phyloP scores from a whole-genome alignment of 2,329 filamentous ascomycete genomes.

The Pseudogymnoascus sp. region DNA sequence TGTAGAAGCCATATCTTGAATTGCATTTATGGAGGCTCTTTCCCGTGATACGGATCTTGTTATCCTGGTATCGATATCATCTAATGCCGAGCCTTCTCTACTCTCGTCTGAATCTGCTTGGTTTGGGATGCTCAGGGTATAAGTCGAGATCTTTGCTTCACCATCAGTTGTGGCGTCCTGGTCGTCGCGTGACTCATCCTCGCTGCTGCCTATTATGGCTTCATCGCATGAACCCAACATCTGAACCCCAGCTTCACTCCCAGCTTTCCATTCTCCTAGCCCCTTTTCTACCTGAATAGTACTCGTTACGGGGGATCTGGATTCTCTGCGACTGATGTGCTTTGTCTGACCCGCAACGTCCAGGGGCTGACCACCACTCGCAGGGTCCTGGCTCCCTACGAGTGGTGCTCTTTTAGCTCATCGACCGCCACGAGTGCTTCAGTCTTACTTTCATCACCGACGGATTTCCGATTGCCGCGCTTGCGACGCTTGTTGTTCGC shows the following conservation, averaged over 20 bases:
- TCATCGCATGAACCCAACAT: neutral
- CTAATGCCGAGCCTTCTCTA: neutral
- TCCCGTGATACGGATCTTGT: neutral
- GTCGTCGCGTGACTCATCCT: neutral
- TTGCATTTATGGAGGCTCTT: neutral
- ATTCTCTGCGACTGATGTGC: constrained; percentile 6
- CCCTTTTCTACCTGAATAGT: neutral
- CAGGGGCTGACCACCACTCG: constrained; percentile 29
- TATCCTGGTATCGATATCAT: neutral
- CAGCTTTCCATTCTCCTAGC: neutral
- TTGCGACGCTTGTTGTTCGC: neutral
- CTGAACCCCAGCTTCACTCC: neutral
- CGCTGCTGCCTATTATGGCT: neutral
- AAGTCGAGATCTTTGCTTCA: neutral
- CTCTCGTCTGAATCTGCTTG: neutral
- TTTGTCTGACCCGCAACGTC: constrained; percentile 11
- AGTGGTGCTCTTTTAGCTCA: constrained; percentile 28
- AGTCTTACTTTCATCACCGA: neutral
- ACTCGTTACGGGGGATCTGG: neutral
- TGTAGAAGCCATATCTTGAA: neutral
- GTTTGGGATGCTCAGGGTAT: neutral
- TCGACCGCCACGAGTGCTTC: neutral
- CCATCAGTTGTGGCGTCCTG: neutral
- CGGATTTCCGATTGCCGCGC: neutral
- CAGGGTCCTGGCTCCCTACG: constrained; percentile 29